phyloP scores from a whole-genome alignment of 257 asterid genomes.

The Solanum clarkiae region DNA sequence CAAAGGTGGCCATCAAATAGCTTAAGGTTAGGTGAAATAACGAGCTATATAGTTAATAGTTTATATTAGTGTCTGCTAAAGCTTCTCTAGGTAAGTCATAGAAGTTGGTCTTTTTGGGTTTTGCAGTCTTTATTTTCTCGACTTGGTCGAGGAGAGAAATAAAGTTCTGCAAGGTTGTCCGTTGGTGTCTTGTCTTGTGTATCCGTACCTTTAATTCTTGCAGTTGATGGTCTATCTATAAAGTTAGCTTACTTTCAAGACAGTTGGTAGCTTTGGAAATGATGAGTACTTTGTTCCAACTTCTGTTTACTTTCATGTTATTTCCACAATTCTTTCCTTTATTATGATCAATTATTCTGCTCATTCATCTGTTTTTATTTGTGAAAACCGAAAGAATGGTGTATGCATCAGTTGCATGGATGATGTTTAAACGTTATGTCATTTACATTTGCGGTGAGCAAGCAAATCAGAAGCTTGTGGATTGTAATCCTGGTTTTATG shows the following conservation, averaged over 20 bases:
- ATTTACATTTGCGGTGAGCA: not conserved
- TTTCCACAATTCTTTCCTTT: not conserved
- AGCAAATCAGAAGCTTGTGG: not conserved
- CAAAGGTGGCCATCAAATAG: conserved; percentile 21
- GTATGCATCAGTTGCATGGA: not conserved
- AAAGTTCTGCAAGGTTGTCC: conserved; percentile 19
- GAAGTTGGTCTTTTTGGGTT: conserved; percentile 21
- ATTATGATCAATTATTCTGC: not conserved
- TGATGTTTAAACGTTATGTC: not conserved
- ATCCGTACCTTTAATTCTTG: conserved; percentile 25
- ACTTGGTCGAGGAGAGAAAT: conserved; percentile 24
- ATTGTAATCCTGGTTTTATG: not conserved
- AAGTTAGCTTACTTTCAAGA: conserved; percentile 8
- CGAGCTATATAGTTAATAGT: conserved; percentile 31
- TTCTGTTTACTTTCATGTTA: not conserved
- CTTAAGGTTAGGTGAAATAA: conserved; percentile 43
- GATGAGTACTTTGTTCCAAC: not conserved
- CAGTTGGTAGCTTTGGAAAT: not conserved
- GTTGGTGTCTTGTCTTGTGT: conserved; percentile 20
- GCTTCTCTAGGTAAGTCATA: conserved; percentile 24
- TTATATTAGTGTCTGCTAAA: conserved; percentile 18
- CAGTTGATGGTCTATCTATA: conserved; percentile 15
- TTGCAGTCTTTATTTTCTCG: conserved; percentile 28
- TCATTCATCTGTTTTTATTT: not conserved
- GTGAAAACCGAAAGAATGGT: not conserved